phyloP scores from a whole-genome alignment of 345 rosid species.

The Citrus glauca region DNA sequence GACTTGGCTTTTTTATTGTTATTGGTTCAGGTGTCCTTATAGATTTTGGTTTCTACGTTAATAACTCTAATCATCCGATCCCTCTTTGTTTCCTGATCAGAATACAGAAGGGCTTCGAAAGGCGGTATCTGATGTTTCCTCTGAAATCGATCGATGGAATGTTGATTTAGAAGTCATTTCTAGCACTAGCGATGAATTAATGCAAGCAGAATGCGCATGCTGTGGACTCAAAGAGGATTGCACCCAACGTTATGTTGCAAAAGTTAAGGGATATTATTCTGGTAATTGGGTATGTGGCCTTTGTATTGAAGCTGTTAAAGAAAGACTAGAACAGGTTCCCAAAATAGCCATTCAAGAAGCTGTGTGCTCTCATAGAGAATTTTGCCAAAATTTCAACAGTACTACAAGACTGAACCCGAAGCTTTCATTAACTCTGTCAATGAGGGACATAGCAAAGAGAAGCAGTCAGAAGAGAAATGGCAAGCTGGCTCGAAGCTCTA shows the following conservation, averaged over 20 bases:
- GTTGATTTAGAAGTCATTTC: not conserved
- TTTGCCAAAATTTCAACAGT: slow-evolving; percentile 39
- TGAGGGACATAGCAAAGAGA: slow-evolving; percentile 41
- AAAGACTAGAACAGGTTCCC: slow-evolving; percentile 18
- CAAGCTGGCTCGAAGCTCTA: slow-evolving; percentile 30
- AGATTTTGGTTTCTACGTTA: not conserved
- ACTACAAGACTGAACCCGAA: slow-evolving; percentile 37
- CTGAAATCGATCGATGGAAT: slow-evolving; percentile 17
- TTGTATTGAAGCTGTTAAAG: slow-evolving; percentile 48
- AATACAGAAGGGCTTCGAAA: slow-evolving; percentile 27
- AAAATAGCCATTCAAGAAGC: slow-evolving; percentile 29
- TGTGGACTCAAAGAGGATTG: slow-evolving; percentile 52
- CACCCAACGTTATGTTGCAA: slow-evolving; percentile 31
- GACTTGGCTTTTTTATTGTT: too few relatives aligned
- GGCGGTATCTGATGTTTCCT: slow-evolving; percentile 31
- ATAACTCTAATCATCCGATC: not conserved
- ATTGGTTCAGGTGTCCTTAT: not conserved
- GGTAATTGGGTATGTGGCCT: slow-evolving; percentile 57
- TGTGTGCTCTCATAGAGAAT: slow-evolving; percentile 32
- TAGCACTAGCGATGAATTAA: slow-evolving; percentile 14
- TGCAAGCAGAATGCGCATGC: slow-evolving; percentile 42
- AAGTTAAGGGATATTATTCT: slow-evolving; percentile 23
- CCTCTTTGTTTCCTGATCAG: not conserved
- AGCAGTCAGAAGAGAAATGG: slow-evolving; percentile 29
- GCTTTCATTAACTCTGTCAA: slow-evolving; percentile 32